phyloP scores from a whole-genome alignment of 2,329 filamentous ascomycete genomes.

The Elsinoe perseae region DNA sequence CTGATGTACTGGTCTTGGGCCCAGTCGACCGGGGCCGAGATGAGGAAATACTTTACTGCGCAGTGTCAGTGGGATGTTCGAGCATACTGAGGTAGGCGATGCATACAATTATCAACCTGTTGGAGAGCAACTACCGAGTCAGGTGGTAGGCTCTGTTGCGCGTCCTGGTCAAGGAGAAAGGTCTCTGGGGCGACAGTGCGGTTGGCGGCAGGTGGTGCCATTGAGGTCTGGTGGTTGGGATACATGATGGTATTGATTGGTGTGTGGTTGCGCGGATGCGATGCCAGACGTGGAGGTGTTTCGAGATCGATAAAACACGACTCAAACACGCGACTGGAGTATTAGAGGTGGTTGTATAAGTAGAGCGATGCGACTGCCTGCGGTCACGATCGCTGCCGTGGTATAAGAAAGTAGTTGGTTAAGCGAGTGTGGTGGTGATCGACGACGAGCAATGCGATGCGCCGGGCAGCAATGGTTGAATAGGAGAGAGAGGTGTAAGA shows the following conservation, averaged over 20 bases:
- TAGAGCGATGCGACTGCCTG: constrained; percentile 14
- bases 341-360: constrained; percentile 1
- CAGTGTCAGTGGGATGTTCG: constrained; percentile 27
- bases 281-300: constrained; percentile 7
- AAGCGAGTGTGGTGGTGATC: constrained; percentile 10
- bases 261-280: neutral
- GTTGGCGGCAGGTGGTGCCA: constrained; percentile 73
- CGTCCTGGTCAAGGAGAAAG: constrained; percentile 95
- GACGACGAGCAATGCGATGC: constrained; percentile 7
- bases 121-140: constrained; percentile 96
- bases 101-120: constrained; percentile 92
- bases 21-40: constrained; percentile 98
- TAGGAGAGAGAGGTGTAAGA: neutral
- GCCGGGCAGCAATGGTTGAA: neutral
- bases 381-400: constrained; percentile 12
- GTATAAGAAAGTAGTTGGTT: neutral
- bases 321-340: constrained; percentile 14
- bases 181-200: constrained; percentile 76
- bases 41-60: constrained; percentile 97
- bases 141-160: constrained; percentile 89
- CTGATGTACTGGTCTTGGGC: constrained; percentile 93
- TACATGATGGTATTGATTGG: constrained; percentile 35
- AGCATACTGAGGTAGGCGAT: neutral
- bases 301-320: constrained; percentile 11
- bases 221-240: constrained; percentile 58